These are phyloP conservation scores for Isabelozyma gotoi DNA, from an alignment of 805 yeast genomes.

Conservation along the genomic window DNA sequence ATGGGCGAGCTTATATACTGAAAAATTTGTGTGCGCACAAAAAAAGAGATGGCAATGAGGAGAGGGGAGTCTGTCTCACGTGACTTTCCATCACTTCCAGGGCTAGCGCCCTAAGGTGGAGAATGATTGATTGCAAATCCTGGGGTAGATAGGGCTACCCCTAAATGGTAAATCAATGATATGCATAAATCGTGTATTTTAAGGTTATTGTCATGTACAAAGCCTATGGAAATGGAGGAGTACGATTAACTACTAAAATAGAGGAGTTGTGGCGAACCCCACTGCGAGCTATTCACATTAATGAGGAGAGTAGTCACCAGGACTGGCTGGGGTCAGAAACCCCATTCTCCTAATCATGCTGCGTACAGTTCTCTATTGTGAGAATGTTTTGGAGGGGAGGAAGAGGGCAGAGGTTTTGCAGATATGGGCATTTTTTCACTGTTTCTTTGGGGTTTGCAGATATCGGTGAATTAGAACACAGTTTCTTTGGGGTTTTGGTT, in stretches of 20 bases:
- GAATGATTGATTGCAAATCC: background rate
- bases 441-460: no score
- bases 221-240: background rate
- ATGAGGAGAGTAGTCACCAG: background rate
- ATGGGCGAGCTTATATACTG: background rate
- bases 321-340: background rate
- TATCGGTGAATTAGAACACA: constrained; percentile 22
- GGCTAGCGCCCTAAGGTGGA: background rate
- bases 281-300: background rate
- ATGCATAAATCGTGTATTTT: background rate
- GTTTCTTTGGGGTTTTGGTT: constrained; percentile 34
- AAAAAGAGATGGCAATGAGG: background rate
- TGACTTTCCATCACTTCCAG: background rate
- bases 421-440: no score
- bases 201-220: background rate
- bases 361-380: no score
- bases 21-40: constrained; percentile 3
- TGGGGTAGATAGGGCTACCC: background rate
- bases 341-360: background rate
- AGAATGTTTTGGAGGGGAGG: no score
- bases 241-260: background rate
- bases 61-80: background rate
- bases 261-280: no score
- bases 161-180: background rate
- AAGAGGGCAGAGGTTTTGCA: no score